Conservation (phyloP, 768 basidiomycete genomes). For the Neoboletus subvelutipes region DNA sequence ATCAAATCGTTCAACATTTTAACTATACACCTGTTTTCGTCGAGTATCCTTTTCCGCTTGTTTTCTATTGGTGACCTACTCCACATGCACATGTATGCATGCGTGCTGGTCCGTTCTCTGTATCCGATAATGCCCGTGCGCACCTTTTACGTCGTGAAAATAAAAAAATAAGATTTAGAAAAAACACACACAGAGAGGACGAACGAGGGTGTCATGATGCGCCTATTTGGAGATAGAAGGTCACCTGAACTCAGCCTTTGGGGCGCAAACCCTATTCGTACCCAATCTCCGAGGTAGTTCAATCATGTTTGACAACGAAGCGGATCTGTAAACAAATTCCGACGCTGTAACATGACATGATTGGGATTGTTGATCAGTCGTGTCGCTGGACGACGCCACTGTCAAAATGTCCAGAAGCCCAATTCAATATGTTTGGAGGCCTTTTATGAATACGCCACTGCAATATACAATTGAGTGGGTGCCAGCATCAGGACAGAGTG, state of each 20-base stretch:
- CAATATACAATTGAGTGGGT: conserved; percentile 8
- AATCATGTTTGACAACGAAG: conserved; percentile 18
- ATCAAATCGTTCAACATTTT: conserved; percentile 1
- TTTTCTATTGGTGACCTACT: conserved; percentile 6
- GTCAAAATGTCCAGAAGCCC: conserved; percentile 18
- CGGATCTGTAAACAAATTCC: conserved; percentile 23
- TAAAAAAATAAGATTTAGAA: not conserved
- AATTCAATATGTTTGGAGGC: conserved; percentile 12
- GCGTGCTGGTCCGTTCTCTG: not conserved
- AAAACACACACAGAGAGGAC: conserved; percentile 1
- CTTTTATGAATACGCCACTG: conserved; percentile 20
- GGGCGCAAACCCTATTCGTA: conserved; percentile 25
- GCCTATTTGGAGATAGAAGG: conserved; percentile 27
- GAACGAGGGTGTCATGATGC: conserved; percentile 12
- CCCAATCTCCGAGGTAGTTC: conserved; percentile 27
- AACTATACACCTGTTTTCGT: not conserved
- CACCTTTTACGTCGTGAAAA: conserved; percentile 26
- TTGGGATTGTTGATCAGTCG: conserved; percentile 16
- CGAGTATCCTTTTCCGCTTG: conserved; percentile 2
- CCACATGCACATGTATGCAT: not conserved
- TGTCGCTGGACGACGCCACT: conserved; percentile 24
- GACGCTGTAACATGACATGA: conserved; percentile 14
- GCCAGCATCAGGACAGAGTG: conserved; percentile 12
- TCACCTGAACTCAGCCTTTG: conserved; percentile 13
- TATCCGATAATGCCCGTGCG: conserved; percentile 1